Percentiles rank a stretch among this genome's conserved stretches.
Evolutionary conservation across 2,329 filamentous ascomycete genomes (phyloP).

Genomic region (Fusarium armeniacum): DNA sequence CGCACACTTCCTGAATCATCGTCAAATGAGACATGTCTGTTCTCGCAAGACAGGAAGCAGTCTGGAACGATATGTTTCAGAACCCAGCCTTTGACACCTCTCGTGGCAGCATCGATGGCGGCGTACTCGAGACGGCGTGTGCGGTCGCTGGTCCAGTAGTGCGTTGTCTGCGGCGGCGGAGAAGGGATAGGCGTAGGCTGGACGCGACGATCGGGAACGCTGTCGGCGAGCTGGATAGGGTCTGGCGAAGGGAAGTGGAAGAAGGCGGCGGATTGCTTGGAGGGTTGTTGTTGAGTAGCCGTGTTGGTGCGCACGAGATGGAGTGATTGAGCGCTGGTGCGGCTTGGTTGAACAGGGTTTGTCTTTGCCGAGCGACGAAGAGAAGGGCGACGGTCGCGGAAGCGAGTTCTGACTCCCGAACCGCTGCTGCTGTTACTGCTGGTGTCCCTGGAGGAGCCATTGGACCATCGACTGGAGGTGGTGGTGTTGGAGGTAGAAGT

Average conservation of each 20-base stretch:
- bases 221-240: constrained; percentile 50
- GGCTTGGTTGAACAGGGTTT: constrained; percentile 46
- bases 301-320: constrained; percentile 54
- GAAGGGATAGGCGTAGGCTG: constrained; percentile 51
- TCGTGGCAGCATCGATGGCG: constrained; percentile 73
- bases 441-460: constrained; percentile 47
- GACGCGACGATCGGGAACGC: constrained; percentile 35
- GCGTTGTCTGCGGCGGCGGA: constrained; percentile 70
- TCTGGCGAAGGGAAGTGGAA: constrained; percentile 66
- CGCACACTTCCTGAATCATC: constrained; percentile 74
- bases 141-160: constrained; percentile 76
- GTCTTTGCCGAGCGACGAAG: constrained; percentile 60
- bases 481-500: constrained; percentile 56
- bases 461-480: constrained; percentile 54
- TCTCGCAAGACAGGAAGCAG: constrained; percentile 68
- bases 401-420: constrained; percentile 47
- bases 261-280: constrained; percentile 55
- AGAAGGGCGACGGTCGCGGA: constrained; percentile 60
- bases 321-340: constrained; percentile 54
- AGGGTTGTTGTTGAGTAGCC: constrained; percentile 31
- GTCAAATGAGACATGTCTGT: constrained; percentile 68
- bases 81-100: constrained; percentile 72
- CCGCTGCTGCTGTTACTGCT: constrained; percentile 27
- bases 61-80: constrained; percentile 70
- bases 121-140: constrained; percentile 75